Evolutionary conservation across 2,329 filamentous ascomycete genomes (phyloP).

Genomic region (Talaromyces sp.): DNA sequence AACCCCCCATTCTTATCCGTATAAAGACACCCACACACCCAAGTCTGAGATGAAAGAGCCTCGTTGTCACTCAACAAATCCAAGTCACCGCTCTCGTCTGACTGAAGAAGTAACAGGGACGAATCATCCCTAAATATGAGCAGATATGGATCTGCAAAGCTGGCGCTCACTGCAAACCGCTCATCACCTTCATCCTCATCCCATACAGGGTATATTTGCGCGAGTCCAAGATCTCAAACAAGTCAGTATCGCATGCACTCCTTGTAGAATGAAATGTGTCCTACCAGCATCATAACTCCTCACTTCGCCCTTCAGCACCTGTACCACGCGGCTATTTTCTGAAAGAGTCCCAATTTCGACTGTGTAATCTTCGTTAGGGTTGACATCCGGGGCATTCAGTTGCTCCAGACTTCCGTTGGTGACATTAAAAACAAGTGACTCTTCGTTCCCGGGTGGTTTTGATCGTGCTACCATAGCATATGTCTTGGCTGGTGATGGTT

Average conservation of each 20-base stretch:
- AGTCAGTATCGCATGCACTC: slow-evolving; percentile 5
- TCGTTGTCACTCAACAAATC: slow-evolving; percentile 70
- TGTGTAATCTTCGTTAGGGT: slow-evolving; percentile 79
- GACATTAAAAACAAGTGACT: slow-evolving; percentile 71
- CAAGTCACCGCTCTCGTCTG: slow-evolving; percentile 75
- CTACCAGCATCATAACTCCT: slow-evolving; percentile 84
- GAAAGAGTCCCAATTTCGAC: slow-evolving; percentile 80
- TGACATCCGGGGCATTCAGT: slow-evolving; percentile 80
- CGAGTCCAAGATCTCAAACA: slow-evolving; percentile 69
- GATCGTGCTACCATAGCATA: slow-evolving; percentile 77
- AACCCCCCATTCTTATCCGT: slow-evolving; percentile 59
- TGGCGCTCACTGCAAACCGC: slow-evolving; percentile 70
- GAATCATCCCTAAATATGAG: slow-evolving; percentile 78
- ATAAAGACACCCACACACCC: slow-evolving; percentile 81
- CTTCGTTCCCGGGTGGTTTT: slow-evolving; percentile 62
- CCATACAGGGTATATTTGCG: slow-evolving; percentile 86
- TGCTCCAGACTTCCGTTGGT: slow-evolving; percentile 70
- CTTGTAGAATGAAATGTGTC: slow-evolving; percentile 25
- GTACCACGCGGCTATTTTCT: slow-evolving; percentile 74
- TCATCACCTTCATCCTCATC: slow-evolving; percentile 81
- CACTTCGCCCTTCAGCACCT: slow-evolving; percentile 80
- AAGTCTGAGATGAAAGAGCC: slow-evolving; percentile 58
- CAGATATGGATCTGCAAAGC: slow-evolving; percentile 81
- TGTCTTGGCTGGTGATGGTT: slow-evolving; percentile 58
- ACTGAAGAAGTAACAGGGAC: slow-evolving; percentile 71